Evolutionary conservation across 345 rosid genomes (phyloP).

Genomic region (Dipteronia sinensis): DNA sequence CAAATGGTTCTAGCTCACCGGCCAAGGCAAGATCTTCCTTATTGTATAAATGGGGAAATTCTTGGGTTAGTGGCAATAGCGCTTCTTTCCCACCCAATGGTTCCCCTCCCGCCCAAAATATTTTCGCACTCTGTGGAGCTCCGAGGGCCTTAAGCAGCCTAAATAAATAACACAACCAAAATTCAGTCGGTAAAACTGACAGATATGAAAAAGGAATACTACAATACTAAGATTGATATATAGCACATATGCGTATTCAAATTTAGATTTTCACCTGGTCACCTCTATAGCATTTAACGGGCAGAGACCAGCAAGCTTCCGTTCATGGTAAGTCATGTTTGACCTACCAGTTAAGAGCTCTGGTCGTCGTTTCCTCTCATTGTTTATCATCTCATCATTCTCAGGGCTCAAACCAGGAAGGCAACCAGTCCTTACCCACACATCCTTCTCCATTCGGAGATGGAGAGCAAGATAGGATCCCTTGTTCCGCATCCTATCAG

Average conservation of each 20-base stretch:
- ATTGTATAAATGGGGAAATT: slow-evolving; percentile 75
- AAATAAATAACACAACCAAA: background rate
- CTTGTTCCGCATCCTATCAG: slow-evolving; percentile 75
- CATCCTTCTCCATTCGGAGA: slow-evolving; percentile 88
- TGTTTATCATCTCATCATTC: slow-evolving; percentile 68
- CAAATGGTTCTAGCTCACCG: slow-evolving; percentile 80
- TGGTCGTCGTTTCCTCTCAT: slow-evolving; percentile 78
- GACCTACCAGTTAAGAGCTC: slow-evolving; percentile 88
- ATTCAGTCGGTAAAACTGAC: slow-evolving; percentile 6
- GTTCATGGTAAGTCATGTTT: slow-evolving; percentile 73
- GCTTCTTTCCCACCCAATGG: slow-evolving; percentile 89
- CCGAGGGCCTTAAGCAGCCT: slow-evolving; percentile 96
- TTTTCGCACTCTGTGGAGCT: slow-evolving; percentile 68
- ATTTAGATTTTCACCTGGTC: slow-evolving; percentile 54
- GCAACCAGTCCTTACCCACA: slow-evolving; percentile 97
- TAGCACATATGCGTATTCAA: background rate
- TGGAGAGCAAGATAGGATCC: slow-evolving; percentile 95
- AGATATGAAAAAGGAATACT: background rate
- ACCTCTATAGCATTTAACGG: slow-evolving; percentile 90
- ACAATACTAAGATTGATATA: background rate
- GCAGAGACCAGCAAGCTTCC: slow-evolving; percentile 90
- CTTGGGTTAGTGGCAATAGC: slow-evolving; percentile 58
- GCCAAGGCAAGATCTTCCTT: slow-evolving; percentile 82
- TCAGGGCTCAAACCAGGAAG: slow-evolving; percentile 76
- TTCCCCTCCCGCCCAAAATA: slow-evolving; percentile 96